Percentiles rank a stretch among this genome's conserved stretches.
Evolutionary conservation across 805 yeast genomes (phyloP).

Genomic region (Ogataea ganodermae): DNA sequence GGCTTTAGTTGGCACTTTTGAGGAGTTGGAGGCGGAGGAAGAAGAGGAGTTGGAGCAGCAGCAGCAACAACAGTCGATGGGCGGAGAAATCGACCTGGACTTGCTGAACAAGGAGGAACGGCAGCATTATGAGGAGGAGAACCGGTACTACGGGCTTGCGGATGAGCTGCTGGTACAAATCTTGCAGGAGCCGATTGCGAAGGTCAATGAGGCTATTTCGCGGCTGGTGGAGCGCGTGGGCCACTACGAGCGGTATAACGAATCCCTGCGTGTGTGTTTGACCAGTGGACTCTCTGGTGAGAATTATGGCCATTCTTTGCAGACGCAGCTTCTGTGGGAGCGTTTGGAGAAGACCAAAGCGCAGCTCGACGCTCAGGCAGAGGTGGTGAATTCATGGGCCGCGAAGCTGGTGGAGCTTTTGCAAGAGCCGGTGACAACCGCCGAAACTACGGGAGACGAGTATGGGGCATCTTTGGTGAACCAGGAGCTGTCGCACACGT

Average conservation of each 20-base stretch:
- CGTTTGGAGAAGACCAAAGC: conserved; percentile 26
- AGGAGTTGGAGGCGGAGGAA: conserved; percentile 31
- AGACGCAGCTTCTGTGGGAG: conserved; percentile 27
- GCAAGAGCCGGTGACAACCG: conserved; percentile 44
- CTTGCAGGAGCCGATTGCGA: conserved; percentile 44
- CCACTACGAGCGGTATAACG: background rate
- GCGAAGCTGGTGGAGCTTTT: conserved; percentile 44
- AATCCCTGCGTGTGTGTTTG: background rate
- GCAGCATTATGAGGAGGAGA: conserved; percentile 48
- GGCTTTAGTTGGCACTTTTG: conserved; percentile 25
- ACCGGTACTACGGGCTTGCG: conserved; percentile 57
- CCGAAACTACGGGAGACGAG: conserved; percentile 62
- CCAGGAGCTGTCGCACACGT: conserved; percentile 69
- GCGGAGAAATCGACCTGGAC: conserved; percentile 25
- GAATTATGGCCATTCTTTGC: conserved; percentile 21
- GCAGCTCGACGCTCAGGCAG: conserved; percentile 54
- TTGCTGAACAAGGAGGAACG: conserved; percentile 25
- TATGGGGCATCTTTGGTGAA: conserved; percentile 71
- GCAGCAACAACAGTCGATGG: background rate
- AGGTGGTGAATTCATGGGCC: conserved; percentile 54
- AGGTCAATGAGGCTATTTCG: conserved; percentile 34
- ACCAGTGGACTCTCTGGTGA: conserved; percentile 6
- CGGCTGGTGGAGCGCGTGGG: conserved; percentile 28
- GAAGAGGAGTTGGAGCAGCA: conserved; percentile 22
- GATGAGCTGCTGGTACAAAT: conserved; percentile 58